Conservation (phyloP, 108 stramenopile species). For the Nitzschia putrida region DNA sequence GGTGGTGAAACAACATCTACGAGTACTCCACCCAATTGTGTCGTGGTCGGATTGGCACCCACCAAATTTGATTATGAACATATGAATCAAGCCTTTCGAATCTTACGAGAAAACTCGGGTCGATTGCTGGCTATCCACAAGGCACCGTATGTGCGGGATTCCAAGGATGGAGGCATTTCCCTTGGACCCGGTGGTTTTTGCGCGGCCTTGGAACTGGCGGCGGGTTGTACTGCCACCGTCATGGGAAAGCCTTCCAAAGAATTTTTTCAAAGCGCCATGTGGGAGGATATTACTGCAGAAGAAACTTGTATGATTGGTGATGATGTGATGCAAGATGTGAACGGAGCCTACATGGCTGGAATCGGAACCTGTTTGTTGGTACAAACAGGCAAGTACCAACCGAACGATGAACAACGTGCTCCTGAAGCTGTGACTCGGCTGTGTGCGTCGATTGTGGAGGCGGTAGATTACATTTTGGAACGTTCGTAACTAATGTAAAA, state of each 20-base stretch:
- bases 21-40: constrained; percentile 35
- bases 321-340: constrained; percentile 59
- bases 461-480: constrained; percentile 56
- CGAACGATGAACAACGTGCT: constrained; percentile 51
- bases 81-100: constrained; percentile 67
- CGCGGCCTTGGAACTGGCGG: constrained; percentile 50
- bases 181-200: constrained; percentile 75
- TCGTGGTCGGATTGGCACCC: constrained; percentile 74
- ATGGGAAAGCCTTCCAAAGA: constrained; percentile 66
- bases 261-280: constrained; percentile 58
- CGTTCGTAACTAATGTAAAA: background rate
- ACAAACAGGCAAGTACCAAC: constrained; percentile 63
- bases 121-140: constrained; percentile 67
- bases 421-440: constrained; percentile 32
- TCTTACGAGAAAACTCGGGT: constrained; percentile 33
- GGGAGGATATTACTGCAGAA: constrained; percentile 14
- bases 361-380: constrained; percentile 63
- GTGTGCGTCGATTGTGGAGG: constrained; percentile 61
- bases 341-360: constrained; percentile 57
- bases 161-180: constrained; percentile 21
- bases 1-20: background rate
- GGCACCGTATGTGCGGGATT: constrained; percentile 51
- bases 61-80: constrained; percentile 55
- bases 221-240: constrained; percentile 31
- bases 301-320: constrained; percentile 69